phyloP scores from a whole-genome alignment of 345 rosid species.

The Arabidopsis thaliana region DNA sequence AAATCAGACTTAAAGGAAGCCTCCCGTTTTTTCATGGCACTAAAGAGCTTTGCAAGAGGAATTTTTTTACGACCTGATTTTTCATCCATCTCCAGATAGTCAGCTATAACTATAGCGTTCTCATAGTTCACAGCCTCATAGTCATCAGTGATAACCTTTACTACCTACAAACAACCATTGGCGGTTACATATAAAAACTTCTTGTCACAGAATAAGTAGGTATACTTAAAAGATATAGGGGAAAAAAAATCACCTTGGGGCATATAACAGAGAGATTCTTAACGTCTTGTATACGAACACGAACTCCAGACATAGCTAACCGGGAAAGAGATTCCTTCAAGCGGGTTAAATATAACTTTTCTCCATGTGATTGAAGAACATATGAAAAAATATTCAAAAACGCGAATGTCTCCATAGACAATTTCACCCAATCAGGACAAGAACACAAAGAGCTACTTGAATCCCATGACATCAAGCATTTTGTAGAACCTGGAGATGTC shows the following conservation, averaged over 20 bases:
- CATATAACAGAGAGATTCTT: conserved; percentile 70
- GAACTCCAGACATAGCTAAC: conserved; percentile 58
- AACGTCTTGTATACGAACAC: conserved; percentile 59
- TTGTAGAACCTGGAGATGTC: conserved; percentile 54
- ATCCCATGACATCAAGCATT: conserved; percentile 56
- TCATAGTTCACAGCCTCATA: conserved; percentile 45
- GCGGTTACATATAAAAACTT: conserved; percentile 24
- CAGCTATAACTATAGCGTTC: conserved; percentile 59
- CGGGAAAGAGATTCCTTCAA: conserved; percentile 60
- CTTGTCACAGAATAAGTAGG: background rate
- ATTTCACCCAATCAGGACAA: conserved; percentile 84
- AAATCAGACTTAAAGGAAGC: conserved; percentile 60
- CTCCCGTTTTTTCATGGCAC: conserved; percentile 69
- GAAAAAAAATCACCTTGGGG: conserved; percentile 62
- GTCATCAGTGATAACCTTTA: conserved; percentile 54
- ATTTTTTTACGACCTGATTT: conserved; percentile 48
- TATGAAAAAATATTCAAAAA: conserved; percentile 65
- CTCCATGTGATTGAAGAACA: conserved; percentile 50
- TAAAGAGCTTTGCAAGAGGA: conserved; percentile 58
- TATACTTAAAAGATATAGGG: conserved; percentile 7
- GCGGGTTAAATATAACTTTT: conserved; percentile 44
- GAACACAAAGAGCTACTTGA: conserved; percentile 49
- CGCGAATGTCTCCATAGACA: conserved; percentile 65
- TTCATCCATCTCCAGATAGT: conserved; percentile 44
- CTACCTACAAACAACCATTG: conserved; percentile 58